Percentiles rank a stretch among this genome's conserved stretches.
These are phyloP conservation scores for Verticillium longisporum DNA, from an alignment of 2,329 filamentous ascomycete genomes.

Conservation along the genomic window DNA sequence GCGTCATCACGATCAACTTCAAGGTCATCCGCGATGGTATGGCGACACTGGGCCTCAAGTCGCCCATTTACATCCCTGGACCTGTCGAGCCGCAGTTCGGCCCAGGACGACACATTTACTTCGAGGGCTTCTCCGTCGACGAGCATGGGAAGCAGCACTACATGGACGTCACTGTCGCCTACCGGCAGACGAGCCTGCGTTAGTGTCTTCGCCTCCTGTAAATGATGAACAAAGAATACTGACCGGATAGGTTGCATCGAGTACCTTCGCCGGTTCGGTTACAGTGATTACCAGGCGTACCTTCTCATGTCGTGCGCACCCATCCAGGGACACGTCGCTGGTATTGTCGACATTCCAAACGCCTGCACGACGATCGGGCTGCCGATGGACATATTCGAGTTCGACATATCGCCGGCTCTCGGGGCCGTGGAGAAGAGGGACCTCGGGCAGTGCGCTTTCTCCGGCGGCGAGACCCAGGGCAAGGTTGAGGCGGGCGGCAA, in stretches of 20 bases:
- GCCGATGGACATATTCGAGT: constrained; percentile 92
- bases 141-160: constrained; percentile 85
- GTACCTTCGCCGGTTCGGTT: constrained; percentile 69
- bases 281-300: constrained; percentile 72
- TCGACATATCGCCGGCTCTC: constrained; percentile 69
- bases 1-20: constrained; percentile 85
- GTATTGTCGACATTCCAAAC: constrained; percentile 87
- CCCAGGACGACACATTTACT: constrained; percentile 73
- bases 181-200: constrained; percentile 70
- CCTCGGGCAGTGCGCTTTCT: constrained; percentile 55
- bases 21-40: constrained; percentile 79
- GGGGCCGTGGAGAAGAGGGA: constrained; percentile 33
- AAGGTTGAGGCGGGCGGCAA: constrained; percentile 33
- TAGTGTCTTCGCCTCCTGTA: constrained; percentile 13
- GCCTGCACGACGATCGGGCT: constrained; percentile 83
- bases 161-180: constrained; percentile 79
- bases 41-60: constrained; percentile 67
- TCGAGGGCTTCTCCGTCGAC: constrained; percentile 87
- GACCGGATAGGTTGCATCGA: constrained; percentile 57
- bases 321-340: constrained; percentile 80
- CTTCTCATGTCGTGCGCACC: constrained; percentile 79
- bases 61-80: constrained; percentile 78
- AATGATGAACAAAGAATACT: neutral
- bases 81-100: constrained; percentile 86
- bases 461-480: constrained; percentile 37